Base-by-base conservation (phyloP, 2,329 filamentous ascomycete genomes). In the Xylariaceae sp. region DNA sequence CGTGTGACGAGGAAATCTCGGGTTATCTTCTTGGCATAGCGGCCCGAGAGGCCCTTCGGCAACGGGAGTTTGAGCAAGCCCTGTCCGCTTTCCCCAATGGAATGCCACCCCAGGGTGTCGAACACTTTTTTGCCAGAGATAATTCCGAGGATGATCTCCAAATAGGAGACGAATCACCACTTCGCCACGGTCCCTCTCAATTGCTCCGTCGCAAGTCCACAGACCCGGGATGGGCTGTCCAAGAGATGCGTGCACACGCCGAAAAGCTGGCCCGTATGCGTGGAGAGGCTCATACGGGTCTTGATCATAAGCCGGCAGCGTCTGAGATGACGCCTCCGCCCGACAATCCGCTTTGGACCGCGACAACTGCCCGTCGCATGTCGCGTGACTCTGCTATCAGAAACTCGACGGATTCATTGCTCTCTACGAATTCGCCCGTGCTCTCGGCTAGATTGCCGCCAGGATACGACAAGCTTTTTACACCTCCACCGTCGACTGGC, bases 21-120 rank as follows among this genome's bases (percentile, higher is more conserved):
- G 84, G 85, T 36, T 92, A 92, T 69, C 73, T 96, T 51, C 80
- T 95, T 54, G 84, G 88, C 53, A 76, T 95, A 53, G 89, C 91
- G 41, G 88, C 88, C 47, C 86, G 85, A 65, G 86, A 90, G 65
- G 88, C 88, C 8, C 86, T 94, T 68, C 84, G 85, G 65, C 87
- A 92, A 68, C 76, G 66, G 40, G 65, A 96, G 59, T 84, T 87
- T 58, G 89, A 95, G 63, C 78, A 83, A 65, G 88, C 86, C 45
- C 78, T 91, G 67, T 85, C 85, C 37, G 88, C 87, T 1, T 92
- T 90, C 65, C 87, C 87, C 64, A 86, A 86, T 65, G 80, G 81
- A 10, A 79, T 86, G 39, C 80, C 82, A 57, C 83, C 87, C 63
- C 85, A 86, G 58, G 85, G 83, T 41, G 84, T 88, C 7, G 80